Evolutionary conservation across 2,329 filamentous ascomycete species (phyloP).

Genomic region (Shiraia sp.): DNA sequence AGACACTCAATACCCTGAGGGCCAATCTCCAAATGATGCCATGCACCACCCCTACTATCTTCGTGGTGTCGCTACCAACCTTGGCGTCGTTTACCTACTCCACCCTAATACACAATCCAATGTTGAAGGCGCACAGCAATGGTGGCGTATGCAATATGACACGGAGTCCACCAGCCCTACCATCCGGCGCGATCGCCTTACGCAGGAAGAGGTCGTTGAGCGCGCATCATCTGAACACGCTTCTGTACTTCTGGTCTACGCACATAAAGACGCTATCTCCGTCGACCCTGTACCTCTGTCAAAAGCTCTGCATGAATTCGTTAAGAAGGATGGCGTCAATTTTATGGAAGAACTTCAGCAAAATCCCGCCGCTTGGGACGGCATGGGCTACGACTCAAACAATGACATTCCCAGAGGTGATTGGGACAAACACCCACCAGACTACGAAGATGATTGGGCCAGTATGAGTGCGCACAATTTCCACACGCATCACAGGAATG

Average conservation of each 20-base stretch:
- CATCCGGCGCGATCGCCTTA: slow-evolving; percentile 44
- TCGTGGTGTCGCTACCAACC: slow-evolving; percentile 61
- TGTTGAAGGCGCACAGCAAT: slow-evolving; percentile 25
- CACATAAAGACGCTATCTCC: slow-evolving; percentile 50
- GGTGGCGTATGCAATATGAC: slow-evolving; percentile 44
- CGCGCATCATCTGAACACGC: slow-evolving; percentile 57
- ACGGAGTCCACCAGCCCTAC: slow-evolving; percentile 25
- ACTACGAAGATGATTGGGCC: slow-evolving; percentile 27
- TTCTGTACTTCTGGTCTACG: slow-evolving; percentile 62
- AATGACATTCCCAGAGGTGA: slow-evolving; percentile 9
- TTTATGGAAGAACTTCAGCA: slow-evolving; percentile 38
- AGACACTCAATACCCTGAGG: slow-evolving; percentile 15
- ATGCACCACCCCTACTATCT: slow-evolving; percentile 55
- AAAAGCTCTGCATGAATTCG: slow-evolving; percentile 46
- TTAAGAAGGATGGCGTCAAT: slow-evolving; percentile 53
- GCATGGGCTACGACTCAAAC: slow-evolving; percentile 10
- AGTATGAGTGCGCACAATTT: slow-evolving; percentile 23
- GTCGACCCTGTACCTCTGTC: slow-evolving; percentile 22
- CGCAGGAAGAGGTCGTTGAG: slow-evolving; percentile 59
- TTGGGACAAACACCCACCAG: slow-evolving; percentile 18
- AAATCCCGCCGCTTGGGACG: slow-evolving; percentile 16
- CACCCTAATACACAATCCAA: slow-evolving; percentile 38
- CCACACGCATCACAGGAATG: slow-evolving; percentile 14
- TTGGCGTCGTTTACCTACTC: slow-evolving; percentile 61
- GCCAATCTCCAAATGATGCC: slow-evolving; percentile 24